Conservation (phyloP, 345 rosid genomes). For the Reutealis trisperma region DNA sequence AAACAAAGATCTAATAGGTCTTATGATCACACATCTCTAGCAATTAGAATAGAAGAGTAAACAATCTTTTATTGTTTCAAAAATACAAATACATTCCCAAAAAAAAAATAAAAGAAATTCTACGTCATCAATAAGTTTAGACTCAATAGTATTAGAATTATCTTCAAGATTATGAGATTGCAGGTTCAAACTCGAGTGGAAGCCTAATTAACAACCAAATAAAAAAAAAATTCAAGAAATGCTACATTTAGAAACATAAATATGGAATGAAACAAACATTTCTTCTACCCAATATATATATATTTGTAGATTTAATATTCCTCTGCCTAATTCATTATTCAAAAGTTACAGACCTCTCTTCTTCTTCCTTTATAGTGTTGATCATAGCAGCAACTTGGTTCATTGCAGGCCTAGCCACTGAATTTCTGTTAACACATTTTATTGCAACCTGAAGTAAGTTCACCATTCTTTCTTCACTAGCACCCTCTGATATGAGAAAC, state of each 20-base stretch:
- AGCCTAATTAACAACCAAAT: too few species aligned
- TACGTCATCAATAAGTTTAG: too few species aligned
- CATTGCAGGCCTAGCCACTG: slow-evolving; percentile 44
- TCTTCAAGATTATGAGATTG: too few species aligned
- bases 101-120: neutral
- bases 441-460: slow-evolving; percentile 57
- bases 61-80: neutral
- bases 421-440: slow-evolving; percentile 45
- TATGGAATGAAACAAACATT: neutral
- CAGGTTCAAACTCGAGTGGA: too few species aligned
- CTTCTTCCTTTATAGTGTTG: slow-evolving; percentile 52
- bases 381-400: slow-evolving; percentile 49
- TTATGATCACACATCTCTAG: neutral
- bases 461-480: slow-evolving; percentile 61
- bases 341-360: slow-evolving; percentile 41
- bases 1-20: too few species aligned
- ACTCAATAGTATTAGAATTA: too few species aligned
- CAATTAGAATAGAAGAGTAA: neutral
- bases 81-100: neutral
- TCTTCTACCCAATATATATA: neutral
- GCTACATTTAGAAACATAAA: neutral
- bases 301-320: neutral
- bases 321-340: neutral
- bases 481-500: slow-evolving; percentile 45
- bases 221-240: neutral